phyloP scores from a whole-genome alignment of 805 yeast species.

The Cyberlindnera mycetangii region DNA sequence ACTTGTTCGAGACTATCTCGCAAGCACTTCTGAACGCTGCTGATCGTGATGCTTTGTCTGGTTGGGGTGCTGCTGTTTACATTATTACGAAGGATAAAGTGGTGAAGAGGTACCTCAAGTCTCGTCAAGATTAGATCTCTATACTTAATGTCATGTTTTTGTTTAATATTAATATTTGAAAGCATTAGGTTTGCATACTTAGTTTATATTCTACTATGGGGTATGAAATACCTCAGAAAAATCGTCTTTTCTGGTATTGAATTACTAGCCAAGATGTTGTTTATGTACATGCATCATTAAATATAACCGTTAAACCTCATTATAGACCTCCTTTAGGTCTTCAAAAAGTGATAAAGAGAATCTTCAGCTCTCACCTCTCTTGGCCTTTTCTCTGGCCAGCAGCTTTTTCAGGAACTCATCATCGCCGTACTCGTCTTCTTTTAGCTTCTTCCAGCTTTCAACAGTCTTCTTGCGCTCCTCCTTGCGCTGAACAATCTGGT shows the following conservation, averaged over 20 bases:
- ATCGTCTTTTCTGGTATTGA: too few species aligned
- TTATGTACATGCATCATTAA: conserved; percentile 4
- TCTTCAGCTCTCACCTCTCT: conserved; percentile 23
- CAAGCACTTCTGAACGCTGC: conserved; percentile 93
- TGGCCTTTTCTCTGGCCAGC: conserved; percentile 49
- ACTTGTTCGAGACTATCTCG: conserved; percentile 90
- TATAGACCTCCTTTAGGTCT: background rate
- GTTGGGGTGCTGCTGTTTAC: conserved; percentile 98
- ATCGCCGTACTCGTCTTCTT: conserved; percentile 81
- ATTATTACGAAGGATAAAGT: conserved; percentile 90
- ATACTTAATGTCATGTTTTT: conserved; percentile 2
- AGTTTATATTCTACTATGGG: too few species aligned
- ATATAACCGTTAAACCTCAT: conserved; percentile 1
- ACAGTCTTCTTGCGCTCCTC: conserved; percentile 55
- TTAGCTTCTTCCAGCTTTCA: conserved; percentile 54
- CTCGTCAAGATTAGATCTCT: conserved; percentile 77
- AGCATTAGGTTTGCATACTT: too few species aligned
- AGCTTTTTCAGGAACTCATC: conserved; percentile 66
- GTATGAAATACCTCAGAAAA: too few species aligned
- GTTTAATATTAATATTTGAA: background rate
- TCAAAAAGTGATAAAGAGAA: background rate
- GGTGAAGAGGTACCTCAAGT: conserved; percentile 79
- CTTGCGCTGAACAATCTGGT: conserved; percentile 46
- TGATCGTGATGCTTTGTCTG: conserved; percentile 95
- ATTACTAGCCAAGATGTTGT: background rate